phyloP scores from a whole-genome alignment of 805 yeast genomes.

The Saccharomycopsis fodiens region DNA sequence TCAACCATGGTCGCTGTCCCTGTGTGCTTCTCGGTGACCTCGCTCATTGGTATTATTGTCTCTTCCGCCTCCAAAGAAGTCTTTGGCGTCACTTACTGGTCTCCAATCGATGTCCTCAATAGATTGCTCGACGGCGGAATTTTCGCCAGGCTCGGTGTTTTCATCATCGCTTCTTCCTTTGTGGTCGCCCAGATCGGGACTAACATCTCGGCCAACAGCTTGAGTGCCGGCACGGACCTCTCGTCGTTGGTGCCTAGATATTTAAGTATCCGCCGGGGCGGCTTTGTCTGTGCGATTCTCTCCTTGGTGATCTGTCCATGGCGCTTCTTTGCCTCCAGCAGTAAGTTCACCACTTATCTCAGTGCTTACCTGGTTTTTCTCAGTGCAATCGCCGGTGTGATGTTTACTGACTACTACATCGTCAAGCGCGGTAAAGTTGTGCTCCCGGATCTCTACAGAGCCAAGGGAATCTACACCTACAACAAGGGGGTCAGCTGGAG shows the following conservation, averaged over 20 bases:
- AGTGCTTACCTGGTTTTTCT: conserved; percentile 77
- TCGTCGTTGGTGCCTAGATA: conserved; percentile 50
- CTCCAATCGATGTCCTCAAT: conserved; percentile 47
- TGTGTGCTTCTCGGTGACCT: conserved; percentile 61
- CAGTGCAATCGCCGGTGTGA: conserved; percentile 74
- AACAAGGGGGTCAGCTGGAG: conserved; percentile 70
- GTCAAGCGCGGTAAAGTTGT: conserved; percentile 66
- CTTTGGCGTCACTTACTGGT: conserved; percentile 10
- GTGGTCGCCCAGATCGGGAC: conserved; percentile 72
- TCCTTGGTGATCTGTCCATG: conserved; percentile 48
- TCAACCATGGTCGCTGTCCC: conserved; percentile 60
- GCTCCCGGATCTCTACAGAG: conserved; percentile 56
- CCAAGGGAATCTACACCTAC: conserved; percentile 39
- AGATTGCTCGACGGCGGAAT: conserved; percentile 26
- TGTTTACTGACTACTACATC: conserved; percentile 58
- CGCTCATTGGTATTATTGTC: conserved; percentile 71
- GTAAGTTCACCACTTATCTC: conserved; percentile 69
- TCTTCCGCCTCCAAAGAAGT: conserved; percentile 45
- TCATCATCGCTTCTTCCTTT: conserved; percentile 55
- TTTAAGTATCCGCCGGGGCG: conserved; percentile 52
- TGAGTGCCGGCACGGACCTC: conserved; percentile 52
- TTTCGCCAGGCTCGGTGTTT: conserved; percentile 68
- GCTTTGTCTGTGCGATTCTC: conserved; percentile 27
- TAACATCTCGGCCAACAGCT: conserved; percentile 61
- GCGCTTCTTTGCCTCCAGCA: conserved; percentile 63